Percentiles rank a stretch among this genome's conserved stretches.
phyloP scores from a whole-genome alignment of 2,329 filamentous ascomycete genomes.

The Hirsutella minnesotensis region DNA sequence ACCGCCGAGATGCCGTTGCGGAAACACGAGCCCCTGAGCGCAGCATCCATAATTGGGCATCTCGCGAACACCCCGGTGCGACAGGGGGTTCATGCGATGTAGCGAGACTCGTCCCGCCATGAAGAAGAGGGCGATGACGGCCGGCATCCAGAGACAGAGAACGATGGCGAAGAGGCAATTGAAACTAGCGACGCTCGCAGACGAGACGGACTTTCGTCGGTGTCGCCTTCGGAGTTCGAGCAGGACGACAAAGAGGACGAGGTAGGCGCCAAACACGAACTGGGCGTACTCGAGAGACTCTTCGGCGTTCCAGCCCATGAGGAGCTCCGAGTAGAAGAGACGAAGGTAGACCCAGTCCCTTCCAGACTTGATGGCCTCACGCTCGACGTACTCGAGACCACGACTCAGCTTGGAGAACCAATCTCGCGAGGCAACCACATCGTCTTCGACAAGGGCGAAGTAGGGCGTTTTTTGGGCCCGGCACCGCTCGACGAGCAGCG shows the following conservation, averaged over 20 bases:
- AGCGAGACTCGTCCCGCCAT: constrained; percentile 15
- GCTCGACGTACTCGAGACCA: constrained; percentile 17
- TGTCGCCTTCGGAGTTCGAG: constrained; percentile 1
- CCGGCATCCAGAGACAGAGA: constrained; percentile 19
- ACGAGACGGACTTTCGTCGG: neutral
- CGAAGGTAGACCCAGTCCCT: constrained; percentile 24
- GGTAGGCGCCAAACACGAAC: constrained; percentile 15
- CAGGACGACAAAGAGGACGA: constrained; percentile 8
- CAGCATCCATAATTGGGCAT: constrained; percentile 27
- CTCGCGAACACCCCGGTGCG: constrained; percentile 13
- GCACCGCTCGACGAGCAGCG: constrained; percentile 20
- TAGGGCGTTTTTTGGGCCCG: constrained; percentile 15
- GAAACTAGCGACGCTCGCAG: neutral
- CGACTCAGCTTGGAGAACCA: constrained; percentile 19
- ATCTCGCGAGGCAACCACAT: constrained; percentile 20
- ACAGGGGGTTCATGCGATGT: constrained; percentile 12
- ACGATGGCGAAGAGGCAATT: constrained; percentile 11
- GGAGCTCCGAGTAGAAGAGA: constrained; percentile 25
- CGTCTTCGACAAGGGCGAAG: constrained; percentile 25
- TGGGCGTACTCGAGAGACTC: constrained; percentile 18
- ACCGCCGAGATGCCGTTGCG: constrained; percentile 15
- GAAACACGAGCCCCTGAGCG: constrained; percentile 24
- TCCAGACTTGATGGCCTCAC: constrained; percentile 4
- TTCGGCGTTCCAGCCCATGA: constrained; percentile 26
- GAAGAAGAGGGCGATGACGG: constrained; percentile 18